These are phyloP conservation scores for Annulohypoxylon truncatum DNA, from an alignment of 2,329 filamentous ascomycete genomes.

Conservation along the genomic window DNA sequence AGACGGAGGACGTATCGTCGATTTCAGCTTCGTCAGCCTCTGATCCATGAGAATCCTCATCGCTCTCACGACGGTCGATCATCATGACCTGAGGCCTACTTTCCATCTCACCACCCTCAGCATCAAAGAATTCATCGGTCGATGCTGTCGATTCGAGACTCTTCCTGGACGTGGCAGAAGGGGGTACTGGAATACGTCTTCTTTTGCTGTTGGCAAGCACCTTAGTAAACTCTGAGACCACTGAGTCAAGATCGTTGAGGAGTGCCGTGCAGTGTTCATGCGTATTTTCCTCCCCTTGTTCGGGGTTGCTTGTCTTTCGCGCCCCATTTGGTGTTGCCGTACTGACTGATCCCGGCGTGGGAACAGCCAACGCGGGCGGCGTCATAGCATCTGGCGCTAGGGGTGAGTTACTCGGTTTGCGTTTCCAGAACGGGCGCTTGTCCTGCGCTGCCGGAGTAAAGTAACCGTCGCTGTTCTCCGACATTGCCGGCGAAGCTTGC, in stretches of 20 bases:
- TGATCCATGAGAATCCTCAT: slow-evolving; percentile 70
- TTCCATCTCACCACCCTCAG: slow-evolving; percentile 72
- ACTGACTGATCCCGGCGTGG: slow-evolving; percentile 54
- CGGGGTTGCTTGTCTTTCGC: slow-evolving; percentile 53
- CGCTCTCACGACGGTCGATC: slow-evolving; percentile 76
- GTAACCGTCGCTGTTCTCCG: slow-evolving; percentile 67
- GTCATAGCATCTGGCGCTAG: slow-evolving; percentile 56
- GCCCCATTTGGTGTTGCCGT: slow-evolving; percentile 51
- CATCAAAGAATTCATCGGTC: slow-evolving; percentile 94
- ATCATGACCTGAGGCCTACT: slow-evolving; percentile 75
- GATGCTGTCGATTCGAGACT: slow-evolving; percentile 85
- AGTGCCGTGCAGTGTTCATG: slow-evolving; percentile 87
- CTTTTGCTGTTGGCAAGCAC: slow-evolving; percentile 84
- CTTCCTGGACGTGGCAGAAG: slow-evolving; percentile 62
- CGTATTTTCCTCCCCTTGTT: slow-evolving; percentile 71
- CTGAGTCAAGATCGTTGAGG: slow-evolving; percentile 85
- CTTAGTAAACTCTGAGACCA: slow-evolving; percentile 83
- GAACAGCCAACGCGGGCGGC: slow-evolving; percentile 56
- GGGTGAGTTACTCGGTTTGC: slow-evolving; percentile 74
- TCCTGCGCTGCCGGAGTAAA: slow-evolving; percentile 61
- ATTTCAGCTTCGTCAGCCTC: slow-evolving; percentile 67
- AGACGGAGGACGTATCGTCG: slow-evolving; percentile 68
- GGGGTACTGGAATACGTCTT: slow-evolving; percentile 69
- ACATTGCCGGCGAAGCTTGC: slow-evolving; percentile 54
- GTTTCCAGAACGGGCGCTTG: slow-evolving; percentile 88